phyloP scores from a whole-genome alignment of 768 basidiomycete species.

The Boletus pseudo-olivaceus region DNA sequence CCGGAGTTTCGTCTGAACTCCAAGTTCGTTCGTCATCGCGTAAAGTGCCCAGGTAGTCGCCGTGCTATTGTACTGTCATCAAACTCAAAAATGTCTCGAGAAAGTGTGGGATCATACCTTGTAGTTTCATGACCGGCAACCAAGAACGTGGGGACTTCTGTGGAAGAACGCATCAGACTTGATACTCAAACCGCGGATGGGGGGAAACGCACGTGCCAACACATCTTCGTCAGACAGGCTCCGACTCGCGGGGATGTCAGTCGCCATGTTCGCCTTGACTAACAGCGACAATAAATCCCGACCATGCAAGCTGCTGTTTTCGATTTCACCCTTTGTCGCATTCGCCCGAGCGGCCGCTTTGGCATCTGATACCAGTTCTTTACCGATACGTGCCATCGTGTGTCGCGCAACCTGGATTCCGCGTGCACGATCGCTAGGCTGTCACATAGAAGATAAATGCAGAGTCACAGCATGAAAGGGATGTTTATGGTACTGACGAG shows the following conservation, averaged over 20 bases:
- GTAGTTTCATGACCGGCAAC: slow-evolving; percentile 60
- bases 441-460: background rate
- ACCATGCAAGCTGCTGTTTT: slow-evolving; percentile 33
- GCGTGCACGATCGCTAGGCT: slow-evolving; percentile 23
- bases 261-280: slow-evolving; percentile 60
- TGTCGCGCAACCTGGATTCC: slow-evolving; percentile 26
- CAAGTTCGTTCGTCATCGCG: slow-evolving; percentile 45
- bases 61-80: slow-evolving; percentile 18
- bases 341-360: slow-evolving; percentile 36
- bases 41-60: slow-evolving; percentile 57
- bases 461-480: background rate
- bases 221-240: slow-evolving; percentile 63
- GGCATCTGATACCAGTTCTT: slow-evolving; percentile 45
- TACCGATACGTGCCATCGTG: slow-evolving; percentile 50
- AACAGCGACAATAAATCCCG: slow-evolving; percentile 62
- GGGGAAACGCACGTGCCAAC: slow-evolving; percentile 41
- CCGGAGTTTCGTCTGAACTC: slow-evolving; percentile 53
- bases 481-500: slow-evolving; percentile 27
- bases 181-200: background rate
- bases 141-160: slow-evolving; percentile 61
- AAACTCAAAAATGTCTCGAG: background rate
- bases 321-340: slow-evolving; percentile 28
- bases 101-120: slow-evolving; percentile 29
- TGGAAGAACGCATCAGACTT: background rate
- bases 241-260: slow-evolving; percentile 52